Conservation (phyloP, 1,139 yeast genomes). For the Saccharomycopsis phalli region DNA sequence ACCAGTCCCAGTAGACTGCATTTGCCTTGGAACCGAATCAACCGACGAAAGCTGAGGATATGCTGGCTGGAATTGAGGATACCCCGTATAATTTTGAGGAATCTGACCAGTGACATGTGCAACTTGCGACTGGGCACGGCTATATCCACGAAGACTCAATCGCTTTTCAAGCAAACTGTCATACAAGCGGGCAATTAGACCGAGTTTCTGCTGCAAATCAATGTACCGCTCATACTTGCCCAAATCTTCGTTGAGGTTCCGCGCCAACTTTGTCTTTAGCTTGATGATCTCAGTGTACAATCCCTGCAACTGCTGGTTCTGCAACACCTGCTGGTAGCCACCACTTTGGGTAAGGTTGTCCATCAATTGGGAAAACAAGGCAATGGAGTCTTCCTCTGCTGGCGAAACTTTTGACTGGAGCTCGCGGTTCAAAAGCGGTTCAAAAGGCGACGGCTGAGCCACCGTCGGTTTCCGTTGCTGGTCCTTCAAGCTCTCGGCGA, state of each 20-base stretch:
- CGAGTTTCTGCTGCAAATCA: slow-evolving; percentile 74
- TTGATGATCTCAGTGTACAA: slow-evolving; percentile 56
- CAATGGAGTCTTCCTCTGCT: slow-evolving; percentile 59
- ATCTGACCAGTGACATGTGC: too few species aligned
- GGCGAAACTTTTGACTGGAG: slow-evolving; percentile 34
- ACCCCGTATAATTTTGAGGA: slow-evolving; percentile 7
- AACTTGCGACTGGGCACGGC: slow-evolving; percentile 4
- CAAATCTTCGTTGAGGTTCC: slow-evolving; percentile 52
- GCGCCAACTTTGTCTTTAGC: slow-evolving; percentile 68
- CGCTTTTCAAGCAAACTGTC: slow-evolving; percentile 71
- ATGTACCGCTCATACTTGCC: slow-evolving; percentile 62
- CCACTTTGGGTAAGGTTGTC: slow-evolving; percentile 36
- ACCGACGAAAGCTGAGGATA: too few species aligned
- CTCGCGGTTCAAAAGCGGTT: slow-evolving; percentile 21
- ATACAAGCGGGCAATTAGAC: slow-evolving; percentile 69
- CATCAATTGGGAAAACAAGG: slow-evolving; percentile 60
- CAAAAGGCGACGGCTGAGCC: slow-evolving; percentile 15
- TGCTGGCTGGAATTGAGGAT: too few species aligned
- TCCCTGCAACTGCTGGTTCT: slow-evolving; percentile 55
- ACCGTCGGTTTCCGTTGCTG: slow-evolving; percentile 37
- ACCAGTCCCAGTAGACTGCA: too few species aligned
- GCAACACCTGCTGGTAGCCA: slow-evolving; percentile 33
- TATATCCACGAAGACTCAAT: slow-evolving; percentile 27
- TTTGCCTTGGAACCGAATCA: not conserved
- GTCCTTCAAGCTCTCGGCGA: slow-evolving; percentile 84